Evolutionary conservation across 306 rosid species (phyloP), one percentile per base, ranked within the genome.

Genomic region (Acacia crassicarpa): DNA sequence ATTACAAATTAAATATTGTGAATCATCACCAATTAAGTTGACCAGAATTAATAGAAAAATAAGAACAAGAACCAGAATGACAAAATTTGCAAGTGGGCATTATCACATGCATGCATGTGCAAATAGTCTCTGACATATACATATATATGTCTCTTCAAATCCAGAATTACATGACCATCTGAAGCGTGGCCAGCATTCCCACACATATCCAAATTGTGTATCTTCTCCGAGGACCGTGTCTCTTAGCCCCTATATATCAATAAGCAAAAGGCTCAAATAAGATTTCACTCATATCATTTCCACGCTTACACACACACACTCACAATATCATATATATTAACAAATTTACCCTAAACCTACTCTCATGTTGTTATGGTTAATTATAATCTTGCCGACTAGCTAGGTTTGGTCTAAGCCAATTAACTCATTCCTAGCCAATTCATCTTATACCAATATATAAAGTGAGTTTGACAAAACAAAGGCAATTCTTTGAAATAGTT

Each of bases 171-270:
- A 80, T 54, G 43, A 81, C 54, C 19, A 51, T 23, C 38, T 82
- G 43, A 80, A 84, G n/a, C 51, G 77, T 51, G 2, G 68, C 46
- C 44, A 77, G 53, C 71, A 76, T 71, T 10, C 58, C 79, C 78
- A 86, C 15, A 30, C 67, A 14, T 33, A 56, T 66, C 69, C 78
- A 73, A 73, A 9, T n/a, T 43, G 61, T 69, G 65, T 43, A 75
- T 25, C 67, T 81, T 83, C 44, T 51, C 41, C 70, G 43, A 41
- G 82, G 61, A 82, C 72, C 45, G 19, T 54, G 17, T 66, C 83
- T 82, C 78, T 86, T 46, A 68, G 85, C 82, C 70, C 72, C 90
- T 84, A 83, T 22, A 82, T 23, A 70, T 75, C 74, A 74, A n/a
- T n/a, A n/a, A 78, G 32, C 33, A 82, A 82, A 15, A 62, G n/a